A percentile compares a stretch with the other conserved stretches of the same genome.
Evolutionary conservation across 208 protist genomes (phyloP).

Genomic region (Trypanosoma theileri): DNA sequence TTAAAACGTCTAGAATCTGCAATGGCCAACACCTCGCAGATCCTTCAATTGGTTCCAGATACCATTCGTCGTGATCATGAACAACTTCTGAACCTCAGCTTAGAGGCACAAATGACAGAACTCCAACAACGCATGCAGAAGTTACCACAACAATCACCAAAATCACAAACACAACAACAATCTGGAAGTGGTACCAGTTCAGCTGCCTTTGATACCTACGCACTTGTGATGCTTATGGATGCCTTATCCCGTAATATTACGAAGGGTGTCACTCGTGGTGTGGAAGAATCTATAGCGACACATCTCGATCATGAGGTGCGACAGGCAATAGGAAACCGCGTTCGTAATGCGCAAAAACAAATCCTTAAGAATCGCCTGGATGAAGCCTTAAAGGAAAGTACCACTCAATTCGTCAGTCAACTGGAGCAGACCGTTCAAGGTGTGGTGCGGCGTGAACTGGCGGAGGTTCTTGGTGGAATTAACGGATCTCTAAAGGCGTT

Average conservation of each 20-base stretch:
- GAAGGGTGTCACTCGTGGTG: constrained; percentile 59
- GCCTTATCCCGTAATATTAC: constrained; percentile 67
- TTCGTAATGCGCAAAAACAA: constrained; percentile 57
- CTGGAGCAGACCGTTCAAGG: constrained; percentile 47
- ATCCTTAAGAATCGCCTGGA: constrained; percentile 69
- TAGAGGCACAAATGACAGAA: constrained; percentile 91
- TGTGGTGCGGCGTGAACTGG: constrained; percentile 57
- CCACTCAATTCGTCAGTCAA: constrained; percentile 50
- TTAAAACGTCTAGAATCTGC: constrained; percentile 60
- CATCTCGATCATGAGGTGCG: constrained; percentile 72
- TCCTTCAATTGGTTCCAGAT: constrained; percentile 67
- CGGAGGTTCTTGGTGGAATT: constrained; percentile 43
- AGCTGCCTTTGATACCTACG: constrained; percentile 70
- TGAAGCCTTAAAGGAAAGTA: constrained; percentile 62
- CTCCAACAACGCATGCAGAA: constrained; percentile 43
- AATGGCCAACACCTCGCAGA: constrained; percentile 70
- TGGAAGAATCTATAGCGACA: constrained; percentile 55
- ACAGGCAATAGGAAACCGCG: constrained; percentile 42
- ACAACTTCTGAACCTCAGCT: constrained; percentile 72
- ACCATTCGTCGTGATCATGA: constrained; percentile 72
- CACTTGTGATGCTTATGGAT: constrained; percentile 46
- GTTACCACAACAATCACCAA: not conserved
- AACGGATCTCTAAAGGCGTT: constrained; percentile 49
- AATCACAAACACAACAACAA: not conserved
- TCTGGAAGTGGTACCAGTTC: constrained; percentile 3